phyloP scores from a whole-genome alignment of 2,329 filamentous ascomycete species.

The Ophiostoma perfectum region DNA sequence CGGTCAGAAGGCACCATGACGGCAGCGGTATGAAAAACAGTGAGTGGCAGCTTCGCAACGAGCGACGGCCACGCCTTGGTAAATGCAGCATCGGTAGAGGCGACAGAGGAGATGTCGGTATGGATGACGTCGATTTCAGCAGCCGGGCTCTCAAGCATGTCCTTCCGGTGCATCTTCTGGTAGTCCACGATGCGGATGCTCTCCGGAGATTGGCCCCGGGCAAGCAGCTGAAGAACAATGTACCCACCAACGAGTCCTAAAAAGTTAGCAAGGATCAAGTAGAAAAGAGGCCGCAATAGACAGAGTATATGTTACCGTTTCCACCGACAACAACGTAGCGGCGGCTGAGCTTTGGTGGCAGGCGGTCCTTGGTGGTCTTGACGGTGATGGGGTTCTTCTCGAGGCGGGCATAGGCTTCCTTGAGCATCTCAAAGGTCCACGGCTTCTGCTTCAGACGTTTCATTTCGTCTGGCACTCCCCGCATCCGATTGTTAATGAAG shows the following conservation, averaged over 20 bases:
- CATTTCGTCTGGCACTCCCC: constrained; percentile 32
- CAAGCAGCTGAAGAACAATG: constrained; percentile 45
- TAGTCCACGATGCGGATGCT: constrained; percentile 47
- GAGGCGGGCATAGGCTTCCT: constrained; percentile 33
- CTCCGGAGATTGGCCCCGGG: constrained; percentile 42
- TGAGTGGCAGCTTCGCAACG: constrained; percentile 40
- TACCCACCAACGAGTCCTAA: constrained; percentile 41
- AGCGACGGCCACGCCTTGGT: constrained; percentile 38
- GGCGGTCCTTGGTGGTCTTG: constrained; percentile 28
- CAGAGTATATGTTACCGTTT: constrained; percentile 31
- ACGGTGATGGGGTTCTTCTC: constrained; percentile 30
- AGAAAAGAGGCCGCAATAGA: neutral
- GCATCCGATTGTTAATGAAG: constrained; percentile 33
- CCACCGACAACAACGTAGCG: constrained; percentile 38
- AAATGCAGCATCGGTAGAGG: constrained; percentile 39
- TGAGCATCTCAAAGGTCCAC: constrained; percentile 34
- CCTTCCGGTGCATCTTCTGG: constrained; percentile 35
- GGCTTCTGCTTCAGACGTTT: constrained; percentile 29
- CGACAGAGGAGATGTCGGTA: constrained; percentile 41
- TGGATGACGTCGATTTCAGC: constrained; percentile 37
- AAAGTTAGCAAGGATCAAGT: neutral
- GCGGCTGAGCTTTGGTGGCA: constrained; percentile 35
- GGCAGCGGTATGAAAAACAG: constrained; percentile 47
- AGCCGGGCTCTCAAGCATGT: constrained; percentile 37
- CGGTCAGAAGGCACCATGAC: constrained; percentile 43